These are phyloP conservation scores for Fusarium torreyae DNA, from an alignment of 2,329 filamentous ascomycete species.

Conservation along the genomic window DNA sequence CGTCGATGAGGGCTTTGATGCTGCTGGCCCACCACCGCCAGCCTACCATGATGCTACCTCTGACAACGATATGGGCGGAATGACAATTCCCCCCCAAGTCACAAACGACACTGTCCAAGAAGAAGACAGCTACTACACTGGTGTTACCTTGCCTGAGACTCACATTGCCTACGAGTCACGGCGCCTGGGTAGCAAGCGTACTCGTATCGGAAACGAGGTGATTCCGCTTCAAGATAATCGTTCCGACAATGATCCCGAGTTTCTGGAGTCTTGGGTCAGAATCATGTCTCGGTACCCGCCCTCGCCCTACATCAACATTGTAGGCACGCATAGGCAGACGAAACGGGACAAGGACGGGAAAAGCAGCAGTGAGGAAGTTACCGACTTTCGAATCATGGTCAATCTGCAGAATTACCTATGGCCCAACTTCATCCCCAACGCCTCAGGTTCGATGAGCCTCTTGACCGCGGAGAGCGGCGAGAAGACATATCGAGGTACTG, in stretches of 20 bases:
- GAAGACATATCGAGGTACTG: slow-evolving; percentile 44
- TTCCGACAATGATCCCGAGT: slow-evolving; percentile 30
- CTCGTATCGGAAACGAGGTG: slow-evolving; percentile 37
- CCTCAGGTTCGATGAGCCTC: slow-evolving; percentile 14
- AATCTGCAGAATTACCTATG: slow-evolving; percentile 45
- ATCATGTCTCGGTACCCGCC: slow-evolving; percentile 32
- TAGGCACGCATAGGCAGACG: slow-evolving; percentile 31
- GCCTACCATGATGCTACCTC: slow-evolving; percentile 6
- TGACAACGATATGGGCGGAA: neutral
- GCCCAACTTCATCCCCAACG: slow-evolving; percentile 29
- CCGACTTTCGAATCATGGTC: slow-evolving; percentile 39
- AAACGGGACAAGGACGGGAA: slow-evolving; percentile 40
- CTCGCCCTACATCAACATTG: slow-evolving; percentile 42
- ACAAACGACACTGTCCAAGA: neutral
- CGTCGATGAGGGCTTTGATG: slow-evolving; percentile 15
- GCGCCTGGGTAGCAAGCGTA: slow-evolving; percentile 36
- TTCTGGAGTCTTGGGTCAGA: slow-evolving; percentile 35
- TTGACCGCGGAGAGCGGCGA: slow-evolving; percentile 33
- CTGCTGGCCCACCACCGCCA: neutral
- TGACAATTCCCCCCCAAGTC: neutral
- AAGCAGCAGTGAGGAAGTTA: slow-evolving; percentile 28
- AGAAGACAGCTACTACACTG: neutral
- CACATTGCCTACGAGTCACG: slow-evolving; percentile 25
- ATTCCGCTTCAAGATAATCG: slow-evolving; percentile 28
- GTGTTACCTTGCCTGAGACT: slow-evolving; percentile 14